Percentiles rank a stretch among this genome's conserved stretches.
These are phyloP conservation scores for Stephanodiscus triporus DNA, from an alignment of 108 stramenopile species.

Conservation along the genomic window DNA sequence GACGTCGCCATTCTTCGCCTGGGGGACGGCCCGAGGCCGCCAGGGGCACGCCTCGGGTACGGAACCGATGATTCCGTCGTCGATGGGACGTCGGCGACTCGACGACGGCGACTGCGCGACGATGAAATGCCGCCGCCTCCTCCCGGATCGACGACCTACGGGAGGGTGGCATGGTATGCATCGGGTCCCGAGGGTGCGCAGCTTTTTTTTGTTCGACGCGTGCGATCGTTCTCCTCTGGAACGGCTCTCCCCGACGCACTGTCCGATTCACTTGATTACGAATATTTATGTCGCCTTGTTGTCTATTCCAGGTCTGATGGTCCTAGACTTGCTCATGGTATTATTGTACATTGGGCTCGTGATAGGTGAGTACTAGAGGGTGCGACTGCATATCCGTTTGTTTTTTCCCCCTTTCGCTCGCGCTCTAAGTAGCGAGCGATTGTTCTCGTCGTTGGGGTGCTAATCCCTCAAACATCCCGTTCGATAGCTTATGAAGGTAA, in stretches of 20 bases:
- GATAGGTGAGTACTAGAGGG: background rate
- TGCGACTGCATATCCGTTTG: too few relatives aligned
- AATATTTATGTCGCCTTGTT: too few relatives aligned
- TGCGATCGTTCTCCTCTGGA: too few relatives aligned
- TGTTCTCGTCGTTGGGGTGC: too few relatives aligned
- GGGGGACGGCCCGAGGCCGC: background rate
- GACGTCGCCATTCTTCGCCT: background rate
- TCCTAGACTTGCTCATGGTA: slow-evolving; percentile 65
- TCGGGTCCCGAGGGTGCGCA: slow-evolving; percentile 41
- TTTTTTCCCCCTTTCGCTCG: too few relatives aligned
- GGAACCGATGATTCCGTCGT: background rate
- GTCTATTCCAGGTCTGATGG: slow-evolving; percentile 41
- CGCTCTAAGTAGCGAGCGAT: too few relatives aligned
- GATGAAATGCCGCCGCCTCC: slow-evolving; percentile 26
- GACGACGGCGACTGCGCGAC: background rate
- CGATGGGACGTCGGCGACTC: background rate
- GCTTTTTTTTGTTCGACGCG: too few relatives aligned
- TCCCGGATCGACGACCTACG: slow-evolving; percentile 63
- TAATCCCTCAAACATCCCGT: too few relatives aligned
- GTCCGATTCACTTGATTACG: too few relatives aligned
- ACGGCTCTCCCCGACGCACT: too few relatives aligned
- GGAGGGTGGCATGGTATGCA: slow-evolving; percentile 73
- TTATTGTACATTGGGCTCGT: slow-evolving; percentile 58
- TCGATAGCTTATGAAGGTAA: slow-evolving; percentile 63
- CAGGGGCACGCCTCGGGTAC: background rate